Percentiles rank a stretch among this genome's conserved stretches.
Conservation (phyloP, 768 basidiomycete genomes). For the Auricularia sp. region DNA sequence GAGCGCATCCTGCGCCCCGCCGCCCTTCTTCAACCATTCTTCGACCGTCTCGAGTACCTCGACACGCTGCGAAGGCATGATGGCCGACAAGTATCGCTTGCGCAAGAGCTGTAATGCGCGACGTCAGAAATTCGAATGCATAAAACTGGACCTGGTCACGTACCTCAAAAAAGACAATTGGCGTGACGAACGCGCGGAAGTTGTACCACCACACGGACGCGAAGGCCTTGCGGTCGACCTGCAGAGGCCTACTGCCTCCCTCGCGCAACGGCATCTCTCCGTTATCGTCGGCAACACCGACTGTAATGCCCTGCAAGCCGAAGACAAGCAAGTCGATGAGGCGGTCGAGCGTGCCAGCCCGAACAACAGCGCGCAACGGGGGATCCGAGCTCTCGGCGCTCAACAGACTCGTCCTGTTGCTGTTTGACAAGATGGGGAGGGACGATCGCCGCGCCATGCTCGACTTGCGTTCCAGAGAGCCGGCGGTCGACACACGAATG, state of each 20-base stretch:
- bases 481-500: conserved; percentile 61
- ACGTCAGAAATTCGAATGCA: background rate
- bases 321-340: conserved; percentile 69
- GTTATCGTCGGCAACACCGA: conserved; percentile 77
- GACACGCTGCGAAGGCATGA: conserved; percentile 32
- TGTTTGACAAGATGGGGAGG: conserved; percentile 61
- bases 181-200: conserved; percentile 74
- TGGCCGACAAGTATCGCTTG: conserved; percentile 57
- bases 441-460: conserved; percentile 69
- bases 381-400: conserved; percentile 56
- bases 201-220: conserved; percentile 73
- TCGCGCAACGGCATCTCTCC: conserved; percentile 74
- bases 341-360: conserved; percentile 67
- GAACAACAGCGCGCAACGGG: conserved; percentile 64
- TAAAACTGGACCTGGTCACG: conserved; percentile 13
- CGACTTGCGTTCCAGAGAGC: conserved; percentile 64
- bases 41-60: conserved; percentile 56
- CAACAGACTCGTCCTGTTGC: conserved; percentile 39
- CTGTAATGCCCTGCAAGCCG: conserved; percentile 66
- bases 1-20: conserved; percentile 69
- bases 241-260: conserved; percentile 60
- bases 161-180: conserved; percentile 79
- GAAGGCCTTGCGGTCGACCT: conserved; percentile 67
- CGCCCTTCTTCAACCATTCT: conserved; percentile 65
- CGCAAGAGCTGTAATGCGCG: conserved; percentile 46